Percentiles rank a stretch among this genome's conserved stretches.
phyloP scores from a whole-genome alignment of 805 yeast species.

The Zygoascus biomembranicola region DNA sequence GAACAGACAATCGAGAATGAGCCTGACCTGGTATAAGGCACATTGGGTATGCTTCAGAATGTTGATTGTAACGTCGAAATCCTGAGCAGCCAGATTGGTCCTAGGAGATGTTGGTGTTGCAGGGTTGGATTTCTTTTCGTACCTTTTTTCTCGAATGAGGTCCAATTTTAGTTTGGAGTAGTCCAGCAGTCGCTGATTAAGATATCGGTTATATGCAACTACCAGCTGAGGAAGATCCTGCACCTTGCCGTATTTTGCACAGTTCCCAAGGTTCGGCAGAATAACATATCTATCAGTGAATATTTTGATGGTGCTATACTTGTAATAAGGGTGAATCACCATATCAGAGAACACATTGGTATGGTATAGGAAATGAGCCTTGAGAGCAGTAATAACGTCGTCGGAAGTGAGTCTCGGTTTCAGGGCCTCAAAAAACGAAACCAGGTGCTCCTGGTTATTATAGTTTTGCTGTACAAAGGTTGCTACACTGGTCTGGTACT shows the following conservation, averaged over 20 bases:
- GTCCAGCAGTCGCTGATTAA: constrained; percentile 12
- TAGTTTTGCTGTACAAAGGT: constrained; percentile 6
- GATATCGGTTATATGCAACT: constrained; percentile 12
- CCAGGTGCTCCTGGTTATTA: constrained; percentile 1
- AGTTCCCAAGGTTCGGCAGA: constrained; percentile 4
- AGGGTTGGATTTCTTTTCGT: not conserved
- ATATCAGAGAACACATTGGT: constrained; percentile 11
- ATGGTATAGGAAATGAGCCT: constrained; percentile 16
- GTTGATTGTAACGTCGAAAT: not conserved
- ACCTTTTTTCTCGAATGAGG: constrained; percentile 11
- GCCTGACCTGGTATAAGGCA: constrained; percentile 8
- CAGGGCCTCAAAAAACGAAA: constrained; percentile 6
- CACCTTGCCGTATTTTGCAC: not conserved
- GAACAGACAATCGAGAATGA: constrained; percentile 14
- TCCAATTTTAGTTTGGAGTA: constrained; percentile 10
- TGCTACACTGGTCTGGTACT: constrained; percentile 8
- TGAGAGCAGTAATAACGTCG: constrained; percentile 5
- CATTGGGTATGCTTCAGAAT: constrained; percentile 13
- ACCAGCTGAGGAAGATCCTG: constrained; percentile 4
- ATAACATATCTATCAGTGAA: not conserved
- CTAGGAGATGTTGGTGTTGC: not conserved
- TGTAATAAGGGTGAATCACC: not conserved
- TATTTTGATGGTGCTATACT: not conserved
- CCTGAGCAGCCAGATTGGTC: not conserved
- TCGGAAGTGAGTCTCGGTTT: constrained; percentile 4